Base-by-base conservation (phyloP, 805 yeast genomes). In the Candida cerambycidarum region DNA sequence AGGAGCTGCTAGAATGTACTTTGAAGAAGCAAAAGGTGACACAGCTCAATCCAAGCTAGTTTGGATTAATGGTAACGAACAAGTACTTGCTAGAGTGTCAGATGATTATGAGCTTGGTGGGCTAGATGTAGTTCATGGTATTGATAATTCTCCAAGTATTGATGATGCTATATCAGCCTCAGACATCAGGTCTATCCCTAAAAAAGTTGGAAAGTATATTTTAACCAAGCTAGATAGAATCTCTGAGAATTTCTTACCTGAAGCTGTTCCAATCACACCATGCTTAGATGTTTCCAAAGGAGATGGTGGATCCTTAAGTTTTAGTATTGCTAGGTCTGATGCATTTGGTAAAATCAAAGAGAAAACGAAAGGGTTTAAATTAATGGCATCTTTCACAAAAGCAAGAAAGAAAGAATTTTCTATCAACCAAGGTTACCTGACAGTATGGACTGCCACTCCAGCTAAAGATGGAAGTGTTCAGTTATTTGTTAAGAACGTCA, bases 261-360 rank as follows among this genome's bases (percentile, higher is more conserved):
- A 45, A 11, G 39, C 35, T 8, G 18, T 52, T 9, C 56, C 58
- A 12, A 27, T 54, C 0, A 46, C 45, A 23, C 44, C 56, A 1
- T 54, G 58, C 33, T 40, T 51, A 11, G 52, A 51, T 15, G 39
- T 43, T 2, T 42, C 45, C 7, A 17, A 30, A 25, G 56, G 54
- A 2, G 47, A 46, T 32, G 49, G 47, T 12, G 58, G 58, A 4
- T 39, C 52, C 1, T 28, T 53, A 2, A 18, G 44, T n/a, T 45
- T 44, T 21, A 39, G 39, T 17, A 32, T 44, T 29, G 48, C 46
- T 2, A 9, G 43, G 2, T 35, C 41, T 11, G 24, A 37, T 19
- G 15, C 40, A 9, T 32, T 39, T 25, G 35, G 21, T 12, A 32
- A 32, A 13, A 24, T 19, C 4, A 29, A 39, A 6, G 44, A 45